phyloP scores from a whole-genome alignment of 306 rosid genomes.

The Ormosia emarginata region DNA sequence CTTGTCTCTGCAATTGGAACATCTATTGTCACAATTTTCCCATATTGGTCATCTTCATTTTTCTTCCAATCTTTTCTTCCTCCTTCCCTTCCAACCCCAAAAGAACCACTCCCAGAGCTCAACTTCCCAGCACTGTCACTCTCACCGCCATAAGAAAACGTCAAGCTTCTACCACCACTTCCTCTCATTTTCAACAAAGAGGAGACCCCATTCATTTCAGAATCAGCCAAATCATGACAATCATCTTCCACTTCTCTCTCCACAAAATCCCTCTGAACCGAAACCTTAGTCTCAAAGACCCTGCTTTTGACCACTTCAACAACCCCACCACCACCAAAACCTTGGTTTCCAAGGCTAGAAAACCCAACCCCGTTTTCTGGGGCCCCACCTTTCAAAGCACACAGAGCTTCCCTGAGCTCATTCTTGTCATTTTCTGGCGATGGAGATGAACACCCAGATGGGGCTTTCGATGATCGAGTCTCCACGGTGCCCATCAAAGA shows the following conservation, averaged over 20 bases:
- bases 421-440: slow-evolving; percentile 37
- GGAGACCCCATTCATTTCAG: slow-evolving; percentile 50
- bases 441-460: slow-evolving; percentile 30
- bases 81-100: neutral
- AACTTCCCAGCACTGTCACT: slow-evolving; percentile 24
- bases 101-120: slow-evolving; percentile 14
- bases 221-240: slow-evolving; percentile 39
- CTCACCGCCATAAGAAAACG: slow-evolving; percentile 4
- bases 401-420: slow-evolving; percentile 22
- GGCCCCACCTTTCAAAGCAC: slow-evolving; percentile 16
- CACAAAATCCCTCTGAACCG: neutral
- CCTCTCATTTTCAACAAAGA: slow-evolving; percentile 46
- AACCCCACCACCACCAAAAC: slow-evolving; percentile 8
- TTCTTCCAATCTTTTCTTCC: neutral
- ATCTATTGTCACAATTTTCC: slow-evolving; percentile 26
- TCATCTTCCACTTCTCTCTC: slow-evolving; percentile 22
- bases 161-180: slow-evolving; percentile 22
- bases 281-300: slow-evolving; percentile 23
- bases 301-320: slow-evolving; percentile 25
- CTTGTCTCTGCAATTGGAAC: slow-evolving; percentile 35
- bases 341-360: slow-evolving; percentile 24
- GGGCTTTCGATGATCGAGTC: slow-evolving; percentile 48
- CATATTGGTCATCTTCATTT: slow-evolving; percentile 22
- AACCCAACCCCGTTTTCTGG: slow-evolving; percentile 32
- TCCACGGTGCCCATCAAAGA: slow-evolving; percentile 49